A percentile compares a stretch with the other conserved stretches of the same genome.
These are phyloP conservation scores for Intubia oerlemansii DNA, from an alignment of 2,329 filamentous ascomycete species.

Conservation along the genomic window DNA sequence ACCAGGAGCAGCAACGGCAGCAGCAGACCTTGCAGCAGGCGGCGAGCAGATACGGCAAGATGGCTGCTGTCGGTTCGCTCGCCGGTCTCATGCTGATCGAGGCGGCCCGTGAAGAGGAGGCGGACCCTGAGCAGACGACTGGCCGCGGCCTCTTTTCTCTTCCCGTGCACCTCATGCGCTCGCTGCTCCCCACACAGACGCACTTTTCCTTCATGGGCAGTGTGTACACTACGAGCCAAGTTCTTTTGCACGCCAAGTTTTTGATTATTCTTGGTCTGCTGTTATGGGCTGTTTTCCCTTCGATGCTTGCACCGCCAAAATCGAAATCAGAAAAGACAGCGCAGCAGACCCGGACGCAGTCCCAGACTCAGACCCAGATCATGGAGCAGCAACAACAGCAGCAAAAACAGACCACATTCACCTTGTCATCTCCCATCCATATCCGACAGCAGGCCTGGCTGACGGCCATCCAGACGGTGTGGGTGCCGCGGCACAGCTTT, in stretches of 20 bases:
- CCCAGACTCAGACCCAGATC: too few relatives aligned
- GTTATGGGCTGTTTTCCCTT: slow-evolving; percentile 32
- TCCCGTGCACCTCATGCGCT: slow-evolving; percentile 34
- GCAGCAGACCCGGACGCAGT: too few relatives aligned
- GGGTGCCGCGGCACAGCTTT: slow-evolving; percentile 75
- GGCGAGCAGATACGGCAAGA: slow-evolving; percentile 43
- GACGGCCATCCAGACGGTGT: slow-evolving; percentile 79
- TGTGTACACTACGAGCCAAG: background rate
- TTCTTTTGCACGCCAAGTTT: slow-evolving; percentile 23
- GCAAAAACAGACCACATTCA: slow-evolving; percentile 37
- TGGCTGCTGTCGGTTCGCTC: slow-evolving; percentile 91
- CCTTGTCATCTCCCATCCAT: slow-evolving; percentile 61
- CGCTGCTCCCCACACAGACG: slow-evolving; percentile 23
- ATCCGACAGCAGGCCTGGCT: slow-evolving; percentile 81
- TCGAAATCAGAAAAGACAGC: too few relatives aligned
- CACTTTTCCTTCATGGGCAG: slow-evolving; percentile 1
- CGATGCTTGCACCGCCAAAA: slow-evolving; percentile 29
- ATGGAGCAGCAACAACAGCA: too few relatives aligned
- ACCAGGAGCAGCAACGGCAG: slow-evolving; percentile 26
- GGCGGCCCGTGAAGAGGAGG: slow-evolving; percentile 46
- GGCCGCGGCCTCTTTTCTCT: slow-evolving; percentile 43
- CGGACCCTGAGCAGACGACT: slow-evolving; percentile 38
- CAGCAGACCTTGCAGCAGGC: slow-evolving; percentile 30
- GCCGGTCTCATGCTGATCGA: slow-evolving; percentile 85
- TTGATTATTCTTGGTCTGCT: slow-evolving; percentile 29